phyloP scores from a whole-genome alignment of 2,329 filamentous ascomycete species.

The Beauveria scarabaeidicola region DNA sequence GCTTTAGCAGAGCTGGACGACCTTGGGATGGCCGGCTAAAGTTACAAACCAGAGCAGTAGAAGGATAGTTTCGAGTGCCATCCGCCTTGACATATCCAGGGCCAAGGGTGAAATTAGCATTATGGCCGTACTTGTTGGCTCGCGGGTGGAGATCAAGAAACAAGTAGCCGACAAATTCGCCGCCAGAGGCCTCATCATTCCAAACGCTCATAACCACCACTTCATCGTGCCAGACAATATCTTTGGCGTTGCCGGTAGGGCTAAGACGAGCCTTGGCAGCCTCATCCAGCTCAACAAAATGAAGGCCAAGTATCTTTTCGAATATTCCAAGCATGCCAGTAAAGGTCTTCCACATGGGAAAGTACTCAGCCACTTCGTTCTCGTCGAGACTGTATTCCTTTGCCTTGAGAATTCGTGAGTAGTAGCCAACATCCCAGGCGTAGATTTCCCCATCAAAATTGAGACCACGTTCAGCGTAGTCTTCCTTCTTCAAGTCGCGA shows the following conservation, averaged over 20 bases:
- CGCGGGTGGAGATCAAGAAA: conserved; percentile 76
- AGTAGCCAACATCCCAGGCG: conserved; percentile 75
- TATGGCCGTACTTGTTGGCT: conserved; percentile 75
- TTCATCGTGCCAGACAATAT: conserved; percentile 75
- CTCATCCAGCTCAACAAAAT: conserved; percentile 63
- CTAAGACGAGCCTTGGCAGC: conserved; percentile 58
- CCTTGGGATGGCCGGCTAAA: conserved; percentile 71
- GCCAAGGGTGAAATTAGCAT: conserved; percentile 76
- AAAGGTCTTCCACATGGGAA: conserved; percentile 67
- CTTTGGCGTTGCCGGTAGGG: conserved; percentile 57
- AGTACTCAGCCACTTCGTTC: conserved; percentile 74
- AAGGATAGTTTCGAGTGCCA: conserved; percentile 65
- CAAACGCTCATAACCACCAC: conserved; percentile 78
- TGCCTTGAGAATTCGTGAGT: conserved; percentile 72
- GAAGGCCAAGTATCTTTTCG: conserved; percentile 71
- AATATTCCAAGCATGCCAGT: conserved; percentile 76
- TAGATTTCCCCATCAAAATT: conserved; percentile 63
- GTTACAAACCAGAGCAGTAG: conserved; percentile 76
- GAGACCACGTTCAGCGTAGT: conserved; percentile 51
- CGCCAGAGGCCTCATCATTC: conserved; percentile 64
- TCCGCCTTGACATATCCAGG: conserved; percentile 60
- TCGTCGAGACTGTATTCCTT: conserved; percentile 74
- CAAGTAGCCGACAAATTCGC: conserved; percentile 69
- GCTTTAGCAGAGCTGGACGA: conserved; percentile 73
- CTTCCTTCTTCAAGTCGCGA: conserved; percentile 64